phyloP scores from a whole-genome alignment of 2,329 filamentous ascomycete genomes.

The Ceratocystis destructans region DNA sequence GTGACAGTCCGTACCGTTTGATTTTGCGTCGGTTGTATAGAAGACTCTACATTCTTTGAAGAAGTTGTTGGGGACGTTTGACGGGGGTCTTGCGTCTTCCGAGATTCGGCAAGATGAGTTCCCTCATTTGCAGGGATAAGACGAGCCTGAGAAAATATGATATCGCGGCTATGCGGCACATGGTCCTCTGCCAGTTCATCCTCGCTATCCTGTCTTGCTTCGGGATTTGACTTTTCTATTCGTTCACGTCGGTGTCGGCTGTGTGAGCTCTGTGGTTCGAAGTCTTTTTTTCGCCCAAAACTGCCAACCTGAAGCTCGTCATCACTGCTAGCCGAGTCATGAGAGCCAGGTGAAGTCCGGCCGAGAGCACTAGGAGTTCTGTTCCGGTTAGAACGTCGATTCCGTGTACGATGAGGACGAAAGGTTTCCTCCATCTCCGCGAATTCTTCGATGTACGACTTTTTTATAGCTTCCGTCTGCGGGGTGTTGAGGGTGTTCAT shows the following conservation, averaged over 20 bases:
- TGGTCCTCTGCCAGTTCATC: constrained; percentile 9
- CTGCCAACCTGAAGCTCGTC: constrained; percentile 11
- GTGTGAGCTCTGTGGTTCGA: neutral
- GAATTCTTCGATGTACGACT: neutral
- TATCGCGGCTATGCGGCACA: neutral
- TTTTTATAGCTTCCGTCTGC: neutral
- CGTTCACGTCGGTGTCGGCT: neutral
- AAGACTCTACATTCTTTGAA: neutral
- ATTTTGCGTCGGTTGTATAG: neutral
- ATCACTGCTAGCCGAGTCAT: constrained; percentile 1
- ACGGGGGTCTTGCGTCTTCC: neutral
- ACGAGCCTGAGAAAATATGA: neutral
- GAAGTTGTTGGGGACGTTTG: neutral
- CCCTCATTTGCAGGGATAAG: neutral
- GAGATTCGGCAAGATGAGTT: neutral
- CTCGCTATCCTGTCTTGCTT: constrained; percentile 1
- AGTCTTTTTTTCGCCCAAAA: neutral
- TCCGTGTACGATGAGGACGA: constrained; percentile 2
- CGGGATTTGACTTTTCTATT: neutral
- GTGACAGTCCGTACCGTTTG: neutral
- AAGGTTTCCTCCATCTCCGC: neutral
- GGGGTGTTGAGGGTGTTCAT: neutral
- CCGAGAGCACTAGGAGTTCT: neutral
- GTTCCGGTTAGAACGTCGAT: neutral
- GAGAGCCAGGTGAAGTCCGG: neutral